Evolutionary conservation across 768 basidiomycete genomes (phyloP).

Genomic region (Kwoniella sp.): DNA sequence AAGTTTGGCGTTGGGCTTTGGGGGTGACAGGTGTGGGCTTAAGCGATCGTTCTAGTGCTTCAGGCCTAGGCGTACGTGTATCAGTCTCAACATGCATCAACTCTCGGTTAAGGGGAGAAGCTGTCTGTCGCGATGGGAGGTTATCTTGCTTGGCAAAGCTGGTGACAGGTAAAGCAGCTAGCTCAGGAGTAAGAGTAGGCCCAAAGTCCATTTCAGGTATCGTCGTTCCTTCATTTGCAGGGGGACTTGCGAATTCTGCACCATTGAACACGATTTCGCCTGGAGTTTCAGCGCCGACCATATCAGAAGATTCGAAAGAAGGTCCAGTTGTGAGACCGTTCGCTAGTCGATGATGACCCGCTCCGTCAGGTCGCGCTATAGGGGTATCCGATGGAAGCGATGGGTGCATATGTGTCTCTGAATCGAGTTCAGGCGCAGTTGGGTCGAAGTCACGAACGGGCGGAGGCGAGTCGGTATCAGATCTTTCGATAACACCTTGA

Average conservation of each 20-base stretch:
- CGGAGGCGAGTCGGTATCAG: background rate
- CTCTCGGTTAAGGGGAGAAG: background rate
- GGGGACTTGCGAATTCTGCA: slow-evolving; percentile 24
- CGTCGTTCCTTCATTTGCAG: background rate
- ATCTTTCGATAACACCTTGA: slow-evolving; percentile 10
- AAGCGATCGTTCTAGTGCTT: background rate
- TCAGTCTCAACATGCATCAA: background rate
- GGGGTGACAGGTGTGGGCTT: background rate
- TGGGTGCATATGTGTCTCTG: slow-evolving; percentile 2
- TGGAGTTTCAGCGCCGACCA: slow-evolving; percentile 17
- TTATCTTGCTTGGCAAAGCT: background rate
- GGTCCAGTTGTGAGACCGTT: slow-evolving; percentile 7
- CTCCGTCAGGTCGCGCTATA: slow-evolving; percentile 6
- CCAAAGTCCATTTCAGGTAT: slow-evolving; percentile 3
- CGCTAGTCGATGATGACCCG: slow-evolving; percentile 19
- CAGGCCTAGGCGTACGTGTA: background rate
- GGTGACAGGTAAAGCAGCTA: background rate
- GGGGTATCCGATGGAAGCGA: slow-evolving; percentile 5
- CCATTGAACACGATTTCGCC: slow-evolving; percentile 29
- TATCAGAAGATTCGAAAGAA: background rate
- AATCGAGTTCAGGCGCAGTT: background rate
- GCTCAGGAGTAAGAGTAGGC: background rate
- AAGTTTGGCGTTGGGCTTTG: background rate
- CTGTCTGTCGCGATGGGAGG: background rate
- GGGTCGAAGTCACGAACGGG: background rate